A percentile compares a stretch with the other conserved stretches of the same genome.
Conservation (phyloP, 164 flowering plant species). For the Dillenia turbinata region DNA sequence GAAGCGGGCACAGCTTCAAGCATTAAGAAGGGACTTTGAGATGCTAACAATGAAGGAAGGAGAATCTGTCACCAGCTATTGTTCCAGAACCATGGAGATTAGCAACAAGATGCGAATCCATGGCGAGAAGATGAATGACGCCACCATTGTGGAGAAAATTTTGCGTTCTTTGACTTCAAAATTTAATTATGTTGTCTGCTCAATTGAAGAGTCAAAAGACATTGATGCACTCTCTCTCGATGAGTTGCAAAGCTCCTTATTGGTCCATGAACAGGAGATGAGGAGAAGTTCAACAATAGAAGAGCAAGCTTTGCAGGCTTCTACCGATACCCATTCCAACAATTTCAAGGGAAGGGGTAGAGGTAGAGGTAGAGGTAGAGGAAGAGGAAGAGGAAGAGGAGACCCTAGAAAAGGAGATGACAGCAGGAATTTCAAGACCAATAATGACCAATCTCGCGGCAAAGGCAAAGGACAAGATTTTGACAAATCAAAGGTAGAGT, state of each 20-base stretch:
- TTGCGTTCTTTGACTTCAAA: slow-evolving; percentile 11
- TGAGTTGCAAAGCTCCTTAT: slow-evolving; percentile 17
- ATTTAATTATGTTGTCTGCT: slow-evolving; percentile 20
- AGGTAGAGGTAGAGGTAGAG: slow-evolving; percentile 13
- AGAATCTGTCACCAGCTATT: slow-evolving; percentile 8
- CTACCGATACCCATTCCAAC: slow-evolving; percentile 7
- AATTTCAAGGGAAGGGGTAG: slow-evolving; percentile 5
- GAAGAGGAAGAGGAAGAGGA: slow-evolving; percentile 15
- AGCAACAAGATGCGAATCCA: slow-evolving; percentile 9
- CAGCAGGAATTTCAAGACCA: slow-evolving; percentile 2
- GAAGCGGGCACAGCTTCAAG: slow-evolving; percentile 20
- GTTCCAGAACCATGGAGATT: slow-evolving; percentile 13
- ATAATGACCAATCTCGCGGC: slow-evolving; percentile 8
- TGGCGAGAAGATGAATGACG: slow-evolving; percentile 16
- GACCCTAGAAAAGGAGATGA: slow-evolving; percentile 5
- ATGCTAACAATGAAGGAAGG: slow-evolving; percentile 10
- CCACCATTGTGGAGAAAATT: slow-evolving; percentile 14
- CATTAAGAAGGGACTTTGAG: slow-evolving; percentile 7
- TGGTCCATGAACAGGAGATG: slow-evolving; percentile 23
- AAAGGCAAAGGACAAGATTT: slow-evolving; percentile 9
- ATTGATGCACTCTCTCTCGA: slow-evolving; percentile 8
- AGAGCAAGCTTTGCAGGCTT: slow-evolving; percentile 22
- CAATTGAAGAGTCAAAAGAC: slow-evolving; percentile 20
- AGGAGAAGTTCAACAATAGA: slow-evolving; percentile 4
- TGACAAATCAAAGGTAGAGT: slow-evolving; percentile 27